A percentile compares a stretch with the other conserved stretches of the same genome.
Conservation (phyloP, 2,329 filamentous ascomycete species). For the Pseudogymnoascus sp. region DNA sequence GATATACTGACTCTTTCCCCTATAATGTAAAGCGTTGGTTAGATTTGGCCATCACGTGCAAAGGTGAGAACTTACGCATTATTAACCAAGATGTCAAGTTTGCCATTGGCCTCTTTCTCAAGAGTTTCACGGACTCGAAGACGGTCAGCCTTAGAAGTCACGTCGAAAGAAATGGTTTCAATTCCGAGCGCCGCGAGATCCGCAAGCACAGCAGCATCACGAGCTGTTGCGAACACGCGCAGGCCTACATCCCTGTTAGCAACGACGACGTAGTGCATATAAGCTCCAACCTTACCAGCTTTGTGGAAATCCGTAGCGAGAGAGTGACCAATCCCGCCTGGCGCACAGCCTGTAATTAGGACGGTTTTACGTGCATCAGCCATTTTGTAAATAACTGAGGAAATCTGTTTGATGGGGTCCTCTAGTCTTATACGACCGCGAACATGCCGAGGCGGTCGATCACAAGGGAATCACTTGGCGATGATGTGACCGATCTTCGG, state of each 20-base stretch:
- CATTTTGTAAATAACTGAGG: neutral
- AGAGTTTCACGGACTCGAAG: neutral
- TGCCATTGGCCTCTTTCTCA: neutral
- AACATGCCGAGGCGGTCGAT: too few relatives aligned
- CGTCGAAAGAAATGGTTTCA: neutral
- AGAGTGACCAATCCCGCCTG: neutral
- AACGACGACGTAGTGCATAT: neutral
- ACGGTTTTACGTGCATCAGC: neutral
- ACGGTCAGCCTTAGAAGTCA: neutral
- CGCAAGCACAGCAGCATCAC: neutral
- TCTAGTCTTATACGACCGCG: too few relatives aligned
- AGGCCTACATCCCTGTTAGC: neutral
- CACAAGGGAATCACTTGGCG: too few relatives aligned
- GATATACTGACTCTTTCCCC: neutral
- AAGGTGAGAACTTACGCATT: constrained; percentile 14
- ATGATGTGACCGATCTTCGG: too few relatives aligned
- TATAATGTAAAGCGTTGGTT: neutral
- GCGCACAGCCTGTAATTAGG: neutral
- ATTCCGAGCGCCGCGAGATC: neutral
- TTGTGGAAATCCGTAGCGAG: neutral
- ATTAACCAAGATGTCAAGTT: constrained; percentile 10
- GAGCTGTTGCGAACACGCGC: neutral
- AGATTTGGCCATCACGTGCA: neutral
- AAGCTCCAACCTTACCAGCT: neutral
- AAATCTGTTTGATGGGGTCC: too few relatives aligned